A percentile compares a stretch with the other conserved stretches of the same genome.
Conservation (phyloP, 1,284 basidiomycete species). For the Termitomyces sp. region DNA sequence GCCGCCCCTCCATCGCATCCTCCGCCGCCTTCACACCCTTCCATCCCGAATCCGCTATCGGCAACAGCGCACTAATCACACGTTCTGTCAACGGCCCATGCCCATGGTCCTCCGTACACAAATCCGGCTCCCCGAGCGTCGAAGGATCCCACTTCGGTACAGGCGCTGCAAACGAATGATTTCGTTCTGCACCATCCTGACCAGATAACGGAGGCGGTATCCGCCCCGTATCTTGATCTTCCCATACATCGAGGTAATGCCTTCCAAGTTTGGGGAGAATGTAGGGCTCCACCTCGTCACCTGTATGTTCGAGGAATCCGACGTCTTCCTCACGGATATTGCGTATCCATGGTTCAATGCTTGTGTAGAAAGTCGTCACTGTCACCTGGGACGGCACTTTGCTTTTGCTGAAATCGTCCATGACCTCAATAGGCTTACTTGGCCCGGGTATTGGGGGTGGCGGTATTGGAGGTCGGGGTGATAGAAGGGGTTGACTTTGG, state of each 20-base stretch:
- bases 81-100: slow-evolving; percentile 79
- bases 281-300: slow-evolving; percentile 83
- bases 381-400: slow-evolving; percentile 68
- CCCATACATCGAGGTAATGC: slow-evolving; percentile 89
- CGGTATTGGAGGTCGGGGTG: slow-evolving; percentile 61
- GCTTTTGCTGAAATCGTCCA: slow-evolving; percentile 80
- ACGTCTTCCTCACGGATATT: slow-evolving; percentile 86
- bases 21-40: slow-evolving; percentile 74
- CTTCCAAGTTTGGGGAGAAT: slow-evolving; percentile 83
- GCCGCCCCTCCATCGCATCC: slow-evolving; percentile 77
- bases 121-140: slow-evolving; percentile 59
- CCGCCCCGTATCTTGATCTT: slow-evolving; percentile 71
- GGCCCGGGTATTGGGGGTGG: slow-evolving; percentile 72
- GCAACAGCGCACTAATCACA: slow-evolving; percentile 73
- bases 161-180: slow-evolving; percentile 37
- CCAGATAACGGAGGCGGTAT: slow-evolving; percentile 32
- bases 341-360: slow-evolving; percentile 82
- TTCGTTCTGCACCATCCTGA: slow-evolving; percentile 27
- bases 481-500: slow-evolving; percentile 45
- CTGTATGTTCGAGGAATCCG: slow-evolving; percentile 83
- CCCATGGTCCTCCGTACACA: slow-evolving; percentile 64
- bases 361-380: slow-evolving; percentile 75
- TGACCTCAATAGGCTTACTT: slow-evolving; percentile 75
- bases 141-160: slow-evolving; percentile 69
- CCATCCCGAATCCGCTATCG: slow-evolving; percentile 62